These are phyloP conservation scores for Chalciporus sp. DNA, from an alignment of 1,284 basidiomycete species.

Conservation along the genomic window DNA sequence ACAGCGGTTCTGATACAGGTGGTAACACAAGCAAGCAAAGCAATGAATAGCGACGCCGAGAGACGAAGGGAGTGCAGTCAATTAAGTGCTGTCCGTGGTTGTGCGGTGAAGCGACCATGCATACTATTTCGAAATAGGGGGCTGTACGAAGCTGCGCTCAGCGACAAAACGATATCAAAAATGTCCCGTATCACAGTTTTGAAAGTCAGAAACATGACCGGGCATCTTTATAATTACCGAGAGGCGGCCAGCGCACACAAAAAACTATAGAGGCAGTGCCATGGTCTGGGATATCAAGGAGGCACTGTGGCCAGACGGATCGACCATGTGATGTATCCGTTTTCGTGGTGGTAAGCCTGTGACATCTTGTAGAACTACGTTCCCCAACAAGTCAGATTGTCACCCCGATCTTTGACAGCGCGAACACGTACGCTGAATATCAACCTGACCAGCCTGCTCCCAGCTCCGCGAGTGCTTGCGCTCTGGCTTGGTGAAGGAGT, in stretches of 20 bases:
- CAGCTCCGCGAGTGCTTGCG: slow-evolving; percentile 62
- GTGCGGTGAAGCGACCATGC: slow-evolving; percentile 18
- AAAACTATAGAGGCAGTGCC: slow-evolving; percentile 38
- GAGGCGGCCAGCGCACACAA: slow-evolving; percentile 17
- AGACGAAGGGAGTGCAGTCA: slow-evolving; percentile 12
- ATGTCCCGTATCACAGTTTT: slow-evolving; percentile 10
- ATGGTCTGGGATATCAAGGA: slow-evolving; percentile 52
- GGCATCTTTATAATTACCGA: slow-evolving; percentile 24
- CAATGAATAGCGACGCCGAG: slow-evolving; percentile 11
- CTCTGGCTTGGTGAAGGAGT: slow-evolving; percentile 42
- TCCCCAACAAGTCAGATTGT: slow-evolving; percentile 18
- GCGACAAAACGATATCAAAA: slow-evolving; percentile 15
- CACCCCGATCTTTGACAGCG: slow-evolving; percentile 23
- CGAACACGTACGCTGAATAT: slow-evolving; percentile 27
- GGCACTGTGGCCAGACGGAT: slow-evolving; percentile 42
- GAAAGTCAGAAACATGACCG: slow-evolving; percentile 15
- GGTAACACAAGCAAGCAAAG: slow-evolving; percentile 23
- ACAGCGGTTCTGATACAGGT: slow-evolving; percentile 29
- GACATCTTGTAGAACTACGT: slow-evolving; percentile 44
- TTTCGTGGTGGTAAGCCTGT: slow-evolving; percentile 57
- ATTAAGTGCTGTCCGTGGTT: slow-evolving; percentile 19
- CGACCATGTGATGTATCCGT: slow-evolving; percentile 61
- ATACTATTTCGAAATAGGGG: slow-evolving; percentile 14
- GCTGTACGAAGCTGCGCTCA: slow-evolving; percentile 14
- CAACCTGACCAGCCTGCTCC: slow-evolving; percentile 53